Base-by-base conservation (phyloP, 257 asterid species). In the Scutellaria minor region DNA sequence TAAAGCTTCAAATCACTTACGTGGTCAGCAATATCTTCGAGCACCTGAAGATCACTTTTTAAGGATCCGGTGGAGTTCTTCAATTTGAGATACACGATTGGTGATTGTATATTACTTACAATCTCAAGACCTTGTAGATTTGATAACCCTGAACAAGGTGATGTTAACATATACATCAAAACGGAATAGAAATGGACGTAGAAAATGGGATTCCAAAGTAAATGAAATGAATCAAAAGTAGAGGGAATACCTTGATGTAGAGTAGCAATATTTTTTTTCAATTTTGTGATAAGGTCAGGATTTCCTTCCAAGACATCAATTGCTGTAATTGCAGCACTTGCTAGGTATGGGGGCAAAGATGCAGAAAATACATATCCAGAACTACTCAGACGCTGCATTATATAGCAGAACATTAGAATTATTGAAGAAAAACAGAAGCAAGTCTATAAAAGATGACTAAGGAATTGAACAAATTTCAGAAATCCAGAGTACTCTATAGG, bases 301-400 rank as follows among this genome's bases (percentile, higher is more conserved):
- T 84, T 86, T 82, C 74, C 85, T 82, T 88, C 86, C 83, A 90
- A 71, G 62, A 88, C 68, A 74, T 85, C 91, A 53, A 90, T 75
- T 24, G 96, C 95, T 15, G 88, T 90, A 71, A 90, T 83, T 55
- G 96, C 95, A 27, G 90, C 92, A 80, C 91, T 86, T 37, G 96
- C 96, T 35, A 90, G 88, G 79, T 90, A 90, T n/a, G 96, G 96
- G 57, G 96, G 95, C 80, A 88, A 79, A 62, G 95, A 88, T 20
- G 97, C 97, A 79, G 95, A 90, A 77, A 90, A 90, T 39, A 88
- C 95, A 66, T 90, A 90, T 50, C 95, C 95, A 61, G 96, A 86
- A 81, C 92, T 86, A 76, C 94, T 88, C 71, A 88, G 90, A 48
- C 91, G 90, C 93, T 88, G 93, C 81, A 72, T 84, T 44, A 24